Conservation (phyloP, 306 rosid species). For the Sechiopsis laciniata region DNA sequence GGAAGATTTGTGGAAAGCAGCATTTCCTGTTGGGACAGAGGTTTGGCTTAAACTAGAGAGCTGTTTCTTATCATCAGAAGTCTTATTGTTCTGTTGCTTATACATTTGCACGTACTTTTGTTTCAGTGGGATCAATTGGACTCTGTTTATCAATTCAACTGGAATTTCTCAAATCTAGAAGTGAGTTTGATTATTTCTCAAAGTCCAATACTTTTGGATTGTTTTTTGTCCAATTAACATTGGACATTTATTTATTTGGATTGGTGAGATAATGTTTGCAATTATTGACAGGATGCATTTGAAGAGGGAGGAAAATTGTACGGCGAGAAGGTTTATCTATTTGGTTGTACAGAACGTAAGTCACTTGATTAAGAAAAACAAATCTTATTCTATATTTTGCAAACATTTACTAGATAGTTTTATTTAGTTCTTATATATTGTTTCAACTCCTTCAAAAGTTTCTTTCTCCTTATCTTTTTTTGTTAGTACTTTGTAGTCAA, state of each 20-base stretch:
- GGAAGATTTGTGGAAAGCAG: constrained; percentile 47
- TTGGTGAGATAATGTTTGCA: constrained; percentile 3
- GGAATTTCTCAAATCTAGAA: constrained; percentile 48
- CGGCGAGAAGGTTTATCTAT: constrained; percentile 68
- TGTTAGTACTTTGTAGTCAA: neutral
- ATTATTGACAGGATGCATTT: constrained; percentile 49
- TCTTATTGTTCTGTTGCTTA: neutral
- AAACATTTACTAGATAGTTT: neutral
- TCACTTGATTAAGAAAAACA: constrained; percentile 23
- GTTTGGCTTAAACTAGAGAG: constrained; percentile 8
- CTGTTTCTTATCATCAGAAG: neutral
- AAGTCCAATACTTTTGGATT: neutral
- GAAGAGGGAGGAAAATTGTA: constrained; percentile 60
- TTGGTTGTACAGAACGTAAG: constrained; percentile 76
- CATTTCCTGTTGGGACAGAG: constrained; percentile 50
- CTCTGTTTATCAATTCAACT: constrained; percentile 33
- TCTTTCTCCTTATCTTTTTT: neutral
- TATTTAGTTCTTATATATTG: neutral
- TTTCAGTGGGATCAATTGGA: constrained; percentile 43
- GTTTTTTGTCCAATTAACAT: neutral
- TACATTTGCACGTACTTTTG: neutral
- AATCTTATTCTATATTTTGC: neutral
- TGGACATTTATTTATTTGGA: neutral
- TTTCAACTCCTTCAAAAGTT: neutral
- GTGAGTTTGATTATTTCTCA: constrained; percentile 18